Conservation (phyloP, 768 basidiomycete genomes). For the Neoboletus magnificus region DNA sequence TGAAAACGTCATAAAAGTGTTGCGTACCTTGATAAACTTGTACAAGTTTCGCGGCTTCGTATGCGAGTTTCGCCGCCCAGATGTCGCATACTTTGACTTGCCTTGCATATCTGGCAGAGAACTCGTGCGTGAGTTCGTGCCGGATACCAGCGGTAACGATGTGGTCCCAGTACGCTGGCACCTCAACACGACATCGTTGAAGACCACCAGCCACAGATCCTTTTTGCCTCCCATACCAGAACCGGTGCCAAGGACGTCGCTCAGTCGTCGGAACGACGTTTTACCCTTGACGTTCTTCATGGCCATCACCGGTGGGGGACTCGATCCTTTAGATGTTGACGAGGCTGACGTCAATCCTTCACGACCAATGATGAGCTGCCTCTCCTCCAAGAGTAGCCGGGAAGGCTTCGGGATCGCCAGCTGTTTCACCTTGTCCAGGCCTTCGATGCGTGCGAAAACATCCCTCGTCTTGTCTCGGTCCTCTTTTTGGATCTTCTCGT, state of each 20-base stretch:
- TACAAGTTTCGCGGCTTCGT: slow-evolving; percentile 89
- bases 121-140: slow-evolving; percentile 64
- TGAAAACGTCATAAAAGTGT: background rate
- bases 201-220: slow-evolving; percentile 92
- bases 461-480: slow-evolving; percentile 95
- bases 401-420: slow-evolving; percentile 89
- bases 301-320: slow-evolving; percentile 35
- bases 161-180: slow-evolving; percentile 92
- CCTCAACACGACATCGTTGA: slow-evolving; percentile 92
- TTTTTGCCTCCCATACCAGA: slow-evolving; percentile 64
- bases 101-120: slow-evolving; percentile 83
- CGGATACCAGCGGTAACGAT: slow-evolving; percentile 69
- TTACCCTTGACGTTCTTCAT: slow-evolving; percentile 71
- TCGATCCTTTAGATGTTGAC: slow-evolving; percentile 25
- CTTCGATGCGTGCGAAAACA: slow-evolving; percentile 94
- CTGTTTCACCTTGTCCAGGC: slow-evolving; percentile 90
- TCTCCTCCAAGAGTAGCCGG: slow-evolving; percentile 83
- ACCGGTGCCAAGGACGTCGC: slow-evolving; percentile 73
- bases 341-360: slow-evolving; percentile 20
- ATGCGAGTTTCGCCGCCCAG: slow-evolving; percentile 70
- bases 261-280: slow-evolving; percentile 83
- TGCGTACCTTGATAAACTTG: slow-evolving; percentile 80
- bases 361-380: slow-evolving; percentile 43
- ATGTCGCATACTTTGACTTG: slow-evolving; percentile 80
- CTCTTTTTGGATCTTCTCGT: slow-evolving; percentile 96